Percentiles rank a stretch among this genome's conserved stretches.
phyloP scores from a whole-genome alignment of 257 asterid species.

The Linaria vulgaris region DNA sequence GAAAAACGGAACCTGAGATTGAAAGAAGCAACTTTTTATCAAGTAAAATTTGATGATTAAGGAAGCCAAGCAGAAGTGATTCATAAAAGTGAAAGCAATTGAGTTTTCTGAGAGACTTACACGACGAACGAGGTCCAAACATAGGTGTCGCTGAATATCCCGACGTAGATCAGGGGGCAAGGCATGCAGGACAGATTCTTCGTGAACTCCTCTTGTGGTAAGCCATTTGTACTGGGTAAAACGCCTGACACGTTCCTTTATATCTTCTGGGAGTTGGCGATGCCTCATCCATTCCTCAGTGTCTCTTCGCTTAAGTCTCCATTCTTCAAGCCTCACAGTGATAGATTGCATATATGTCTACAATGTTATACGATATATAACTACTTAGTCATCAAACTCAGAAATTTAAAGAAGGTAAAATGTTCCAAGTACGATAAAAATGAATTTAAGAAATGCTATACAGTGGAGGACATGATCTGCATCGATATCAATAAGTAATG shows the following conservation, averaged over 20 bases:
- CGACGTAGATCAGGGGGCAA: conserved; percentile 86
- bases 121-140: conserved; percentile 84
- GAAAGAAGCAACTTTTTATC: neutral
- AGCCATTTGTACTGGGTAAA: conserved; percentile 83
- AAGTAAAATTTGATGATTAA: neutral
- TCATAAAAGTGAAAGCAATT: neutral
- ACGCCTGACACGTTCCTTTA: conserved; percentile 66
- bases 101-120: conserved; percentile 40
- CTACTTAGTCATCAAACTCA: conserved; percentile 10
- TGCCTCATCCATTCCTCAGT: conserved; percentile 97
- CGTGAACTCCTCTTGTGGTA: conserved; percentile 80
- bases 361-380: neutral
- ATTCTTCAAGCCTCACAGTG: conserved; percentile 92
- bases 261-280: conserved; percentile 70
- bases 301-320: conserved; percentile 85
- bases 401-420: conserved; percentile 4
- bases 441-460: neutral
- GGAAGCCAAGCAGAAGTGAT: neutral
- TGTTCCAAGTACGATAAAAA: neutral
- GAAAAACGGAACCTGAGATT: conserved; percentile 77
- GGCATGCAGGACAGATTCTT: conserved; percentile 64
- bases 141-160: conserved; percentile 80
- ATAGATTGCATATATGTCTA: conserved; percentile 86
- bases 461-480: neutral
- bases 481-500: no score